Evolutionary conservation across 179 eudicot genomes (phyloP), one percentile per base, ranked within the genome.

Genomic region (Gypsophila paniculata): DNA sequence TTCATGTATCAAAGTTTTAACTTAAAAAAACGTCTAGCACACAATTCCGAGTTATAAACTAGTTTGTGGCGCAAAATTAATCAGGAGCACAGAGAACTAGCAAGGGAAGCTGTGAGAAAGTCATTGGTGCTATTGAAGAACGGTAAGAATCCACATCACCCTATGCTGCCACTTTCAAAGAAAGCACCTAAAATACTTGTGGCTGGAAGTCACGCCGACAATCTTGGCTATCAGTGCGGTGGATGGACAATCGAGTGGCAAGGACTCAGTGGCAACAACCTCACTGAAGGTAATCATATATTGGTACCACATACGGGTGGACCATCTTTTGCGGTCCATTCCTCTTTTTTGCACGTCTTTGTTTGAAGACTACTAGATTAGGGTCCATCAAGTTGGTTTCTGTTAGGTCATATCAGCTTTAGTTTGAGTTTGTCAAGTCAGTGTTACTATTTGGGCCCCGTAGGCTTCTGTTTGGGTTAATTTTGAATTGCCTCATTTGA

Each of bases 241-340:
- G 89, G 91, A 23, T 85, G 91, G 89, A 82, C 89, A 0, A 77
- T 82, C 18, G 46, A 74, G n/a, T 85, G 87, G 91, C 86, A 85
- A 68, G 91, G 91, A 54, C 74, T 81, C 22, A 52, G 71, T 52
- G 89, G 91, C 71, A 83, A 85, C 76, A 83, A 82, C 73, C 74
- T 46, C 66, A 86, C 85, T 36, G 25, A 51, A 72, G 86, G 86
- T 83, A 80, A 13, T n/a, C 59, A 49, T 64, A 25, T 42, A 51
- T 4, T 19, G 12, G n/a, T 22, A 67, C 38, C 26, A 17, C 51
- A 8, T 66, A 19, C 6, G 1, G 38, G 13, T 19, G 34, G 38
- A 48, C 34, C 34, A 18, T 44, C 36, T 26, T 66, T 42, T 38
- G 68, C 19, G 68, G 26, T 61, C 65, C 65, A 26, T 38, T 61